These are phyloP conservation scores for Cornus suecica DNA, from an alignment of 148 eudicot species.

Conservation along the genomic window DNA sequence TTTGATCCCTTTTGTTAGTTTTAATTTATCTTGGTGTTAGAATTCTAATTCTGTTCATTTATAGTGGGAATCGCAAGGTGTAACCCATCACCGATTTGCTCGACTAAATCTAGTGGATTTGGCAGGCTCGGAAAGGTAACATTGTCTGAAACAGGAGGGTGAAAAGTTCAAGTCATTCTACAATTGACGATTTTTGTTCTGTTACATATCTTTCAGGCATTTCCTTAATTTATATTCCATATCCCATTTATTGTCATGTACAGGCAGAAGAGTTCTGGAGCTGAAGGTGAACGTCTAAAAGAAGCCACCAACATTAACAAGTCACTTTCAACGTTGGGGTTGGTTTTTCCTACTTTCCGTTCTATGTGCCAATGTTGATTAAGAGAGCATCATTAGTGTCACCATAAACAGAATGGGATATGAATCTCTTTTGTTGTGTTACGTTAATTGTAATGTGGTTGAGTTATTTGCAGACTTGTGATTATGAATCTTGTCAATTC, in stretches of 20 bases:
- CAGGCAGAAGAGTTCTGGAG: slow-evolving; percentile 99
- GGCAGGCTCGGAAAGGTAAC: slow-evolving; percentile 98
- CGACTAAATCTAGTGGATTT: slow-evolving; percentile 93
- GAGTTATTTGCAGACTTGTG: slow-evolving; percentile 63
- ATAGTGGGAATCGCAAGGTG: slow-evolving; percentile 97
- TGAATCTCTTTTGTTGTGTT: neutral
- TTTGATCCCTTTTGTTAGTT: neutral
- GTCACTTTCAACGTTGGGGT: slow-evolving; percentile 98
- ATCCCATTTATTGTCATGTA: neutral
- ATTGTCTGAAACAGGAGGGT: neutral
- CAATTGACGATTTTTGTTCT: neutral
- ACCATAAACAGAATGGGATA: neutral
- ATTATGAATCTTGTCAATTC: slow-evolving; percentile 93
- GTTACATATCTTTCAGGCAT: neutral
- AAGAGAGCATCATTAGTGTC: neutral
- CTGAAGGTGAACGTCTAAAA: slow-evolving; percentile 97
- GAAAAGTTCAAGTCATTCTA: neutral
- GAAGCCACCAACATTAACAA: slow-evolving; percentile 98
- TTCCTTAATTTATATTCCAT: neutral
- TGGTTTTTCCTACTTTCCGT: slow-evolving; percentile 18
- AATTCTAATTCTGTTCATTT: slow-evolving; percentile 19
- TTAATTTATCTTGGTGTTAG: neutral
- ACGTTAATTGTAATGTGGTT: neutral
- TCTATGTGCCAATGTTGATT: neutral
- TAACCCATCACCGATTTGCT: slow-evolving; percentile 91